Evolutionary conservation across 2,329 filamentous ascomycete genomes (phyloP), one percentile per base, ranked within the genome.

Genomic region (Fusarium algeriense): DNA sequence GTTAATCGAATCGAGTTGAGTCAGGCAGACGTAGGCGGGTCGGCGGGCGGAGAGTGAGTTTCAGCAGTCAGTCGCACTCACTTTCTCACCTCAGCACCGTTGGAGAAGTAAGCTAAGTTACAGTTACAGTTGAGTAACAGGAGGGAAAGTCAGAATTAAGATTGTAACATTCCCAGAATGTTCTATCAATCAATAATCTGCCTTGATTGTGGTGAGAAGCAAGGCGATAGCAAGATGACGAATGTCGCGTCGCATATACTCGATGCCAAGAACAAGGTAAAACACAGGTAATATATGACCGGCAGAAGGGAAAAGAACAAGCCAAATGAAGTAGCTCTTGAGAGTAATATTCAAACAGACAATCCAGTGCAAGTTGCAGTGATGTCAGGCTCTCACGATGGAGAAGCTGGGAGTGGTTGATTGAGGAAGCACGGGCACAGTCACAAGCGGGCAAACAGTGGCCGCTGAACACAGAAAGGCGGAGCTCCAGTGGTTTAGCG

Each of bases 11-110:
- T 60, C 49, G 37, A 60, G 46, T 60, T 35, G 57, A 60, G 67
- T 71, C 71, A 70, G 68, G 56, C 56, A 62, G 63, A 56, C 60
- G 60, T 53, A 57, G 55, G 69, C 70, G 72, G 63, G 71, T 71
- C 67, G 56, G 63, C 52, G 61, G 69, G 57, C 60, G 55, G 61
- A 58, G 57, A 40, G 57, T 57, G 68, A 63, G 60, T 59, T 64
- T 30, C 58, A 70, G 64, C 46, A 49, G 48, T 45, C 26, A 60
- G 38, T 32, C 56, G 34, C 32, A 60, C 60, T 60, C 48, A 28
- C 26, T 65, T 26, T 38, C 38, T 62, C 55, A 44, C 32, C 64
- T 43, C 56, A 63, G 44, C 49, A 44, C 41, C 30, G 30, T 30
- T 30, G 30, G 45, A 28, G 37, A 60, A 66, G 32, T 52, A n/a